Evolutionary conservation across 768 basidiomycete species (phyloP).

Genomic region (Xanthoconium purpureum): DNA sequence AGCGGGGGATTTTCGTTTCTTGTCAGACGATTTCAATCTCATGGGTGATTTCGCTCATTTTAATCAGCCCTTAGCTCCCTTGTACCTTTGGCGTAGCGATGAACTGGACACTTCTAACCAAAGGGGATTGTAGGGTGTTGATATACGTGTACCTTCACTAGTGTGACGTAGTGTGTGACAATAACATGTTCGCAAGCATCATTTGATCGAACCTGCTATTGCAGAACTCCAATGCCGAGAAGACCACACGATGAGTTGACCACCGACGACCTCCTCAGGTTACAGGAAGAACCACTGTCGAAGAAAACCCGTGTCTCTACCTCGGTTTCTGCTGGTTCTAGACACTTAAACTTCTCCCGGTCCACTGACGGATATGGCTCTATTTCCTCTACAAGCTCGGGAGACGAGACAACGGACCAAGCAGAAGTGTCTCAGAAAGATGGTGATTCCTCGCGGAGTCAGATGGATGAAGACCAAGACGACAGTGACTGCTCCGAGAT

Average conservation of each 20-base stretch:
- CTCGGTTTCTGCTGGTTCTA: not conserved
- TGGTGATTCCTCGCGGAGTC: slow-evolving; percentile 7
- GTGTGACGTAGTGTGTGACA: slow-evolving; percentile 6
- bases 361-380: slow-evolving; percentile 3
- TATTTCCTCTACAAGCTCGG: slow-evolving; percentile 1
- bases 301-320: slow-evolving; percentile 34
- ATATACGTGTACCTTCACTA: not conserved
- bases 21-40: not conserved
- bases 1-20: not conserved
- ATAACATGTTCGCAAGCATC: too few relatives aligned
- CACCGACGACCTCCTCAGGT: slow-evolving; percentile 46
- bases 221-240: slow-evolving; percentile 6
- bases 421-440: slow-evolving; percentile 18
- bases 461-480: not conserved
- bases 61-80: not conserved
- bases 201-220: too few relatives aligned
- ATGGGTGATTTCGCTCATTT: not conserved
- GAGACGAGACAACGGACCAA: slow-evolving; percentile 17
- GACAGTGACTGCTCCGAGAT: not conserved
- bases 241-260: slow-evolving; percentile 29
- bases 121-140: not conserved
- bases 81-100: not conserved
- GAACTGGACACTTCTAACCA: not conserved
- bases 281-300: slow-evolving; percentile 39
- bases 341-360: not conserved